Evolutionary conservation across 1,139 yeast species (phyloP).

Genomic region (Pichia norvegensis): DNA sequence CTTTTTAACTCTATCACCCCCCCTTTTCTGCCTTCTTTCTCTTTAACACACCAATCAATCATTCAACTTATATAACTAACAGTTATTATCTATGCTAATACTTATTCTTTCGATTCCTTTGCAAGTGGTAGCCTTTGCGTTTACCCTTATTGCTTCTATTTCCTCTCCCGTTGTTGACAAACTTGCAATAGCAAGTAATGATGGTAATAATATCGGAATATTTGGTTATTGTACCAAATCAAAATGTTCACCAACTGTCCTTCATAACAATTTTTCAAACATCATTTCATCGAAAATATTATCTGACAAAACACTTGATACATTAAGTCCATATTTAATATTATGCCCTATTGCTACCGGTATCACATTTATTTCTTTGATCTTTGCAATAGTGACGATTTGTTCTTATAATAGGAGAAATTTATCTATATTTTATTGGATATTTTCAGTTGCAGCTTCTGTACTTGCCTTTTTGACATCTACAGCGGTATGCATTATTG

Average conservation of each 20-base stretch:
- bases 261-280: slow-evolving; percentile 15
- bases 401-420: slow-evolving; percentile 3
- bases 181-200: slow-evolving; percentile 34
- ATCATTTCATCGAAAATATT: slow-evolving; percentile 7
- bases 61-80: no score
- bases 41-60: no score
- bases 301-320: slow-evolving; percentile 16
- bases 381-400: slow-evolving; percentile 22
- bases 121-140: slow-evolving; percentile 33
- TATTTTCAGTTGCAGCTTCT: slow-evolving; percentile 30
- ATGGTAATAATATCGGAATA: slow-evolving; percentile 23
- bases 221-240: slow-evolving; percentile 40
- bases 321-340: slow-evolving; percentile 20
- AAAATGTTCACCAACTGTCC: slow-evolving; percentile 1
- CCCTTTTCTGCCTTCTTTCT: no score
- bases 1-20: no score
- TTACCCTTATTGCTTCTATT: slow-evolving; percentile 41
- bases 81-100: neutral
- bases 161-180: slow-evolving; percentile 38
- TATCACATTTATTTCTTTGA: slow-evolving; percentile 23
- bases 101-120: slow-evolving; percentile 15
- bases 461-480: slow-evolving; percentile 45
- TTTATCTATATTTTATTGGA: slow-evolving; percentile 25
- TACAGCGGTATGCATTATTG: slow-evolving; percentile 45
- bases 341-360: slow-evolving; percentile 27